Percentiles rank a stretch among this genome's conserved stretches.
Evolutionary conservation across 192 early-diverging fungal species (phyloP).

Genomic region (Neocallimastix lanati): DNA sequence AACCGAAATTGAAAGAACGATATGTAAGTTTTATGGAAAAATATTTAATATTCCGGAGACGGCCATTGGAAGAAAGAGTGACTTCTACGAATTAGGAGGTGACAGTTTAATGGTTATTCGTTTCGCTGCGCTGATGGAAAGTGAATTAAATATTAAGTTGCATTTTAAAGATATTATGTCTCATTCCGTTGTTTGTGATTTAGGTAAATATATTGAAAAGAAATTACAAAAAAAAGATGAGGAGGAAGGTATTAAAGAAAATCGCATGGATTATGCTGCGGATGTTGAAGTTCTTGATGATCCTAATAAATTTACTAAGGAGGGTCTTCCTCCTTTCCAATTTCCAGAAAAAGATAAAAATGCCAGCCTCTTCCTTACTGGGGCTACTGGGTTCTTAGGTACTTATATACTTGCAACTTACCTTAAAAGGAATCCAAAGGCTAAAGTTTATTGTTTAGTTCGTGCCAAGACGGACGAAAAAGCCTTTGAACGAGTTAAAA

Average conservation of each 20-base stretch:
- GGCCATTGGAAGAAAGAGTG: neutral
- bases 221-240: too few relatives aligned
- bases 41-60: neutral
- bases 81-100: neutral
- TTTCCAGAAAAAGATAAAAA: conserved; percentile 10
- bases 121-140: neutral
- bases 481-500: conserved; percentile 52
- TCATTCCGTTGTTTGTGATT: neutral
- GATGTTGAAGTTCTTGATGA: conserved; percentile 2
- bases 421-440: conserved; percentile 36
- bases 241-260: neutral
- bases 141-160: neutral
- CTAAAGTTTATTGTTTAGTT: conserved; percentile 61
- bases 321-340: conserved; percentile 3
- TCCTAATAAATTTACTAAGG: neutral
- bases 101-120: neutral
- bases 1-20: neutral
- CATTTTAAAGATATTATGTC: neutral
- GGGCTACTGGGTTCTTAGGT: conserved; percentile 65
- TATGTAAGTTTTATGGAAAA: neutral
- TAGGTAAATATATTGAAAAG: neutral
- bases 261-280: neutral
- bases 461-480: conserved; percentile 43
- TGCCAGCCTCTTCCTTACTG: neutral
- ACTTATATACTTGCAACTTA: conserved; percentile 71